Evolutionary conservation across 257 asterid species (phyloP).

Genomic region (Dorcoceras hygrometricum): DNA sequence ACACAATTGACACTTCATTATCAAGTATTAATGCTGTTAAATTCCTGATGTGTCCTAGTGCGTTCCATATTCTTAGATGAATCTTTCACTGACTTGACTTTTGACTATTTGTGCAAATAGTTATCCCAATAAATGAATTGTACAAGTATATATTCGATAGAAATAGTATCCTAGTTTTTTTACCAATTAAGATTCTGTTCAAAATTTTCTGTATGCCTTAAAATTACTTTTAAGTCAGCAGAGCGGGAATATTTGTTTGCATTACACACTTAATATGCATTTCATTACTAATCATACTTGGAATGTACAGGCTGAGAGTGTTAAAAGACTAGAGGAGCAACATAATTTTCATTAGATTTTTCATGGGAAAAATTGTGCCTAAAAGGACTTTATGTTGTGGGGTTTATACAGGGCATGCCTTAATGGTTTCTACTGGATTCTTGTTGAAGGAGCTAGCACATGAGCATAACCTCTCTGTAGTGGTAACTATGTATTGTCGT

Average conservation of each 20-base stretch:
- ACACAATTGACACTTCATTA: neutral
- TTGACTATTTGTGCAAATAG: neutral
- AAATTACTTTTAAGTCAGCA: neutral
- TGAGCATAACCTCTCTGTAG: slow-evolving; percentile 59
- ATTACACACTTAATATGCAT: slow-evolving; percentile 12
- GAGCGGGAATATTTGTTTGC: slow-evolving; percentile 17
- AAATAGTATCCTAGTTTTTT: neutral
- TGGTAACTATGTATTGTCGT: slow-evolving; percentile 44
- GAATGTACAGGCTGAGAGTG: neutral
- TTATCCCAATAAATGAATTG: slow-evolving; percentile 5
- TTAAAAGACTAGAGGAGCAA: neutral
- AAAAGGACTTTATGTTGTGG: slow-evolving; percentile 20
- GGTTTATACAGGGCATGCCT: slow-evolving; percentile 58
- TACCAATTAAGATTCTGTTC: slow-evolving; percentile 15
- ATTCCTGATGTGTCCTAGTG: too few species aligned
- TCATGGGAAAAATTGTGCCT: slow-evolving; percentile 17
- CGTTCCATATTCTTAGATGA: neutral
- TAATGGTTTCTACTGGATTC: slow-evolving; percentile 70
- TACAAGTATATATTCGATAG: neutral
- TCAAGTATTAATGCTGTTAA: neutral
- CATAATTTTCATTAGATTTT: slow-evolving; percentile 8
- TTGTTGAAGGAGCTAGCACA: slow-evolving; percentile 75
- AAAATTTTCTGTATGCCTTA: neutral
- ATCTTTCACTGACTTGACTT: neutral
- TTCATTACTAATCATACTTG: slow-evolving; percentile 6